Evolutionary conservation across 2,329 filamentous ascomycete genomes (phyloP), one percentile per base, ranked within the genome.

Genomic region (Paramyrothecium sp.): DNA sequence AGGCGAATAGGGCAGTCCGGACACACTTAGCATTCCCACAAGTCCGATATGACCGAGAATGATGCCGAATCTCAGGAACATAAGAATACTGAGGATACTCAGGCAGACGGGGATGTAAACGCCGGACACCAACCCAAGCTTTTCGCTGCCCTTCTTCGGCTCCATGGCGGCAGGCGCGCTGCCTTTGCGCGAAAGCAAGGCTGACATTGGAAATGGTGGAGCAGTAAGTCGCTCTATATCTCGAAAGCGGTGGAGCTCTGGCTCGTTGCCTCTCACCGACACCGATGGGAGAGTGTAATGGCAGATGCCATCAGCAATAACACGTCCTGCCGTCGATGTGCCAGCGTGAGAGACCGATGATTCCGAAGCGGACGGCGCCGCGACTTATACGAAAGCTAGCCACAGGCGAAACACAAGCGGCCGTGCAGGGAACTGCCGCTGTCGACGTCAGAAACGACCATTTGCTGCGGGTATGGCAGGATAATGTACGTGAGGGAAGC

Each of bases 71-170:
- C 92, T 86, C 65, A 96, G 79, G 75, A 96, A 96, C 91, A 96
- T 96, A 60, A 96, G 82, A 73, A 96, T 96, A 65, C 90, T 94
- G 63, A 96, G 77, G 47, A 96, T 92, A 72, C 95, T 96, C 63
- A 96, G 79, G 60, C 89, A 93, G n/a, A 92, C 92, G 1, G 92
- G 92, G 17, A 96, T 89, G 71, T 92, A 96, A 51, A 96, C 89
- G 8, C 90, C 90, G 3, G 87, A 90, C 63, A 92, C 86, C 10
- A 86, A 88, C 41, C 90, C 90, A 57, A 96, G 80, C 75, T 95
- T 95, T 64, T 82, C 68, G 60, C 71, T 73, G 65, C 10, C 20
- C 51, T 74, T 78, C 57, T 61, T 71, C 33, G 63, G 65, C 26
- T 78, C 76, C 67, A 73, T 72, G 61, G 13, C n/a, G 38, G 51